Evolutionary conservation across 129 eudicot genomes (phyloP).

Genomic region (Flaveria brownii): DNA sequence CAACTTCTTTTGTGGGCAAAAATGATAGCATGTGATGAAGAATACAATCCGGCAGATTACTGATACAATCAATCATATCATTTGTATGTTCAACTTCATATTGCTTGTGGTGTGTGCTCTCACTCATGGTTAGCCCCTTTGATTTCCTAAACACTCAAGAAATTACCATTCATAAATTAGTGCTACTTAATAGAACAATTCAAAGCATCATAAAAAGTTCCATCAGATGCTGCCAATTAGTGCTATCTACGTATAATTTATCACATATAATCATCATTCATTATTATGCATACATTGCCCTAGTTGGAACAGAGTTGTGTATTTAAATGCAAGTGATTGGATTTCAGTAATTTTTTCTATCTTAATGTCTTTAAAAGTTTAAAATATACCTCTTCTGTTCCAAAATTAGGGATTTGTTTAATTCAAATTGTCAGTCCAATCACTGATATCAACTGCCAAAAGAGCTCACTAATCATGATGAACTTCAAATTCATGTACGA

Average conservation of each 20-base stretch:
- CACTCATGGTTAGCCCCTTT: constrained; percentile 26
- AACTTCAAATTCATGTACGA: too few species aligned
- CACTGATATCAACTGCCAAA: too few species aligned
- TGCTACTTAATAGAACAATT: constrained; percentile 5
- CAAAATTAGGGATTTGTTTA: not conserved
- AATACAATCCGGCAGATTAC: constrained; percentile 32
- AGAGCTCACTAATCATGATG: too few species aligned
- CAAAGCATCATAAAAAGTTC: constrained; percentile 7
- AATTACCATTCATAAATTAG: not conserved
- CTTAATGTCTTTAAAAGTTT: not conserved
- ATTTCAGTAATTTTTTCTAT: not conserved
- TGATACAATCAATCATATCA: constrained; percentile 24
- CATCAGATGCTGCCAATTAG: not conserved
- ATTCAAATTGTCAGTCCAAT: not conserved
- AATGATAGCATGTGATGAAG: constrained; percentile 34
- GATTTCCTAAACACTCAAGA: constrained; percentile 16
- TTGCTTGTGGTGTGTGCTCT: constrained; percentile 26
- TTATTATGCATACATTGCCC: not conserved
- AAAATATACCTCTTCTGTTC: not conserved
- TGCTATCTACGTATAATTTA: not conserved
- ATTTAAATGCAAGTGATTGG: not conserved
- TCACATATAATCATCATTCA: not conserved
- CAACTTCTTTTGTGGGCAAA: constrained; percentile 36
- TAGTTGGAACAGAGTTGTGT: not conserved
- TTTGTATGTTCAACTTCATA: constrained; percentile 16